Percentiles rank a stretch among this genome's conserved stretches.
Evolutionary conservation across 2,329 filamentous ascomycete genomes (phyloP).

Genomic region (Didymella lethalis): DNA sequence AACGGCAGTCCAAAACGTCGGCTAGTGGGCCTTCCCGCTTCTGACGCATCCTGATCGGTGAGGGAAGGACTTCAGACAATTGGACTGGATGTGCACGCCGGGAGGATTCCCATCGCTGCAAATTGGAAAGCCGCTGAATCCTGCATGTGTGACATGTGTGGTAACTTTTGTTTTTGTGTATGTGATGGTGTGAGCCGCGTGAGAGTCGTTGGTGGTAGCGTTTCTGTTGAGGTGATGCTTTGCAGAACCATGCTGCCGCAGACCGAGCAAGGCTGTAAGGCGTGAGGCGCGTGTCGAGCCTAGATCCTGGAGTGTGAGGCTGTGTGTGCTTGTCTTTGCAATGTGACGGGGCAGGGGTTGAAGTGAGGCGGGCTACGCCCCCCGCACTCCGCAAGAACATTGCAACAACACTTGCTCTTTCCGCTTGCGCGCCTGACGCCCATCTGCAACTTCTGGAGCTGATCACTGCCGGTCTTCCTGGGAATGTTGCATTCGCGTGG

Average conservation of each 20-base stretch:
- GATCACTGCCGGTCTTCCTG: background rate
- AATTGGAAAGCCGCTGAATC: background rate
- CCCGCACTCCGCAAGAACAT: background rate
- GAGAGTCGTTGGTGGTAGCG: slow-evolving; percentile 1
- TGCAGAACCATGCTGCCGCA: background rate
- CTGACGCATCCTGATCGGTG: slow-evolving; percentile 13
- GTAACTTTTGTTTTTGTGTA: slow-evolving; percentile 10
- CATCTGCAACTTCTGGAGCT: background rate
- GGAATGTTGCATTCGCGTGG: background rate
- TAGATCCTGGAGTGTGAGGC: background rate
- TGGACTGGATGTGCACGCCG: slow-evolving; percentile 13
- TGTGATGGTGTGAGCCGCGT: slow-evolving; percentile 1
- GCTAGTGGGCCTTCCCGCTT: slow-evolving; percentile 13
- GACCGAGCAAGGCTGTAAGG: slow-evolving; percentile 4
- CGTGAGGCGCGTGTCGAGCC: background rate
- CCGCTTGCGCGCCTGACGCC: slow-evolving; percentile 2
- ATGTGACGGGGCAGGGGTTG: background rate
- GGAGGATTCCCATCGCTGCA: slow-evolving; percentile 10
- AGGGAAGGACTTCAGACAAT: background rate
- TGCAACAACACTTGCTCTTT: slow-evolving; percentile 1
- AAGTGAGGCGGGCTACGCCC: slow-evolving; percentile 5
- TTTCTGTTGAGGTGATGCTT: background rate
- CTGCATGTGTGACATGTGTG: slow-evolving; percentile 3
- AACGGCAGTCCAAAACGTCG: slow-evolving; percentile 8
- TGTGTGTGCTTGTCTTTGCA: background rate